These are phyloP conservation scores for Russula emetica DNA, from an alignment of 768 basidiomycete species.

Conservation along the genomic window DNA sequence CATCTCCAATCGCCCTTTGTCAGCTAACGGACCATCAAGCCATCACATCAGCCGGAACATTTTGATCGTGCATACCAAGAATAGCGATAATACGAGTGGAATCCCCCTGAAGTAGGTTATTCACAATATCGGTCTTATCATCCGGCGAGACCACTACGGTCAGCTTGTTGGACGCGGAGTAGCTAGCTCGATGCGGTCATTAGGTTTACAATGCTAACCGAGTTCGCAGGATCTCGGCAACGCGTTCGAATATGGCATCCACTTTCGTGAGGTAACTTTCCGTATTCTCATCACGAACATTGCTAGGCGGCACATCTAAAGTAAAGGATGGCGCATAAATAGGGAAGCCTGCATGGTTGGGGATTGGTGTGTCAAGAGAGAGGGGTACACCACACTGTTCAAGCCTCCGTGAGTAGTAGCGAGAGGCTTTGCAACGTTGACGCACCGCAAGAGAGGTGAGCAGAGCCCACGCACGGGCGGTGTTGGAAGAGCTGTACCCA, in stretches of 20 bases:
- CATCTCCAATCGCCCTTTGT: too few species aligned
- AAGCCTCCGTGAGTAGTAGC: conserved; percentile 1
- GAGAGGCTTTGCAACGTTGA: conserved; percentile 12
- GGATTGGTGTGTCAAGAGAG: conserved; percentile 58
- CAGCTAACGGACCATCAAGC: too few species aligned
- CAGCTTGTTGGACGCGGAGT: not conserved
- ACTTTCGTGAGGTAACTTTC: conserved; percentile 50
- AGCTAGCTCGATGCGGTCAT: not conserved
- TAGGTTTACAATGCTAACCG: conserved; percentile 4
- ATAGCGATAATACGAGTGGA: too few species aligned
- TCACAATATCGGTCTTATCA: not conserved
- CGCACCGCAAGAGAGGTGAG: conserved; percentile 73
- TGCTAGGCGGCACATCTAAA: conserved; percentile 68
- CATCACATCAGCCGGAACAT: too few species aligned
- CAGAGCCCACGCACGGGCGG: conserved; percentile 82
- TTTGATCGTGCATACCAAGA: too few species aligned
- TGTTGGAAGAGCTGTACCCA: conserved; percentile 80
- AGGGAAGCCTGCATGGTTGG: conserved; percentile 70
- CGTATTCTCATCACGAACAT: conserved; percentile 69
- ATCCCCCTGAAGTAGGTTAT: not conserved
- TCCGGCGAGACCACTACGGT: not conserved
- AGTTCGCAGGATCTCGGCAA: conserved; percentile 25
- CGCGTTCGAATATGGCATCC: conserved; percentile 33
- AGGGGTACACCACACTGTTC: conserved; percentile 53
- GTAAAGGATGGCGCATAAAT: conserved; percentile 78